Evolutionary conservation across 2,329 filamentous ascomycete genomes (phyloP).

Genomic region (Penicillium sp.): DNA sequence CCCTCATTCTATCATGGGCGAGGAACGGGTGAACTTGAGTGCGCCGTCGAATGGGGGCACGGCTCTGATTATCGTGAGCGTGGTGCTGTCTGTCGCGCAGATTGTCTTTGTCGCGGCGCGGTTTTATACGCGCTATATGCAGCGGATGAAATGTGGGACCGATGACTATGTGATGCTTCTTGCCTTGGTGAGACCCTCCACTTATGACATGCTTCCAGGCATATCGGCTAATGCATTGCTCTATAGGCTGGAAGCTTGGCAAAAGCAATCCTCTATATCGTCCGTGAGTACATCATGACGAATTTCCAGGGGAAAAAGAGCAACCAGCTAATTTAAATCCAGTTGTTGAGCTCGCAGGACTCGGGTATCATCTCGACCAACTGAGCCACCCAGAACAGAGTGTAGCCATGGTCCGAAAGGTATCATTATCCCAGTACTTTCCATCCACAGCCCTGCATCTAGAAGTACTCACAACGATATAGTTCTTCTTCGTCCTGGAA

Average conservation of each 20-base stretch:
- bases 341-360: constrained; percentile 21
- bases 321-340: background rate
- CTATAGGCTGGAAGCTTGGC: constrained; percentile 19
- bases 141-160: constrained; percentile 14
- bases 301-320: background rate
- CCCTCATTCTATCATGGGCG: background rate
- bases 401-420: constrained; percentile 20
- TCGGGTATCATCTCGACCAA: constrained; percentile 19
- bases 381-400: constrained; percentile 8
- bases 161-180: constrained; percentile 29
- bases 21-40: background rate
- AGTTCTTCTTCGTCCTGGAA: constrained; percentile 15
- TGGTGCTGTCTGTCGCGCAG: constrained; percentile 22
- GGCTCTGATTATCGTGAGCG: constrained; percentile 18
- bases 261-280: constrained; percentile 21
- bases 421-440: background rate
- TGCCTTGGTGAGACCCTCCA: constrained; percentile 20
- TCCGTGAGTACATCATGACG: constrained; percentile 16
- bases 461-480: background rate
- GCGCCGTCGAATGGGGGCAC: background rate
- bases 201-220: too few relatives aligned
- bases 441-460: background rate
- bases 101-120: constrained; percentile 22
- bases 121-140: constrained; percentile 26
- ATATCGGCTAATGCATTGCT: background rate